Base-by-base conservation (phyloP, 2,329 filamentous ascomycete species). In the Blastomyces percursus region DNA sequence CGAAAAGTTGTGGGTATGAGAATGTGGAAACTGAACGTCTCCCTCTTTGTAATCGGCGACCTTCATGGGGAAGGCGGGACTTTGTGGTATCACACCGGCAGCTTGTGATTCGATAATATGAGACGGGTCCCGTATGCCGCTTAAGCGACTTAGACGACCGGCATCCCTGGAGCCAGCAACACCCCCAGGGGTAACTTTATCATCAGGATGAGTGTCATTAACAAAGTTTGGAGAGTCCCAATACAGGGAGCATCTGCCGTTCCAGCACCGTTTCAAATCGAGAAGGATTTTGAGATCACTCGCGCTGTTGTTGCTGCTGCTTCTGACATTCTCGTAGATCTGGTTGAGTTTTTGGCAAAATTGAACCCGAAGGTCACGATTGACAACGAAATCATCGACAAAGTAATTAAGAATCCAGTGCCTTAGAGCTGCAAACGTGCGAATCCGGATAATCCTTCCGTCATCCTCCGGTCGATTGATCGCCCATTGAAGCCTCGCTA, bases 341-440 rank as follows among this genome's bases (percentile, higher is more conserved):
- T 73, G 72, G 72, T 97, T 96, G 63, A 96, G 81, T 9, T 91
- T 80, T 40, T 86, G 80, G 75, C 93, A 96, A 71, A 96, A 96
- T 19, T 84, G 84, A 5, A 83, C 79, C 9, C 93, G 86, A 40
- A 97, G 79, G 54, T 83, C 79, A 71, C 88, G 86, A 71, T 92
- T 86, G 30, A 87, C 76, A 50, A 95, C 84, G 72, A 96, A 99
- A 72, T 99, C 94, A 71, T 99, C 94, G 62, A 90, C 82, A 68
- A 97, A 99, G 75, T 99, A 99, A 74, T 99, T 99, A 65, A 99
- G 77, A 63, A 97, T 92, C 94, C 94, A 99, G 75, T 99, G 94
- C 62, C 94, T 86, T 54, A 97, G 81, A 8, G 94, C 94, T 32
- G 96, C 94, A 77, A 97, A 99, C 0, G 92, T 95, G 51, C 94